Evolutionary conservation across 2,329 filamentous ascomycete genomes (phyloP).

Genomic region (Talaromyces sp.): DNA sequence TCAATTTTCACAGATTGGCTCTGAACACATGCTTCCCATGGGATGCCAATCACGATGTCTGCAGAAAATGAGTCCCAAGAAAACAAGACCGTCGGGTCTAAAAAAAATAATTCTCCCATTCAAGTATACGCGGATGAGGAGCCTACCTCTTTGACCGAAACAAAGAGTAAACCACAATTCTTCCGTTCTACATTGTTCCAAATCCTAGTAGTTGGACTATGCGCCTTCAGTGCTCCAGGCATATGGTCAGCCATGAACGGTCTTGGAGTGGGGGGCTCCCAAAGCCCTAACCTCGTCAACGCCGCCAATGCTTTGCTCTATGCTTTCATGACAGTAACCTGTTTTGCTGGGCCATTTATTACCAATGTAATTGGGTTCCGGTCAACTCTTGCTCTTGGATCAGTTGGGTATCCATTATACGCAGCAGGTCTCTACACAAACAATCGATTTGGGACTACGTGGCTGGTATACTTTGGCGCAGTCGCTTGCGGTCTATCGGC

Average conservation of each 20-base stretch:
- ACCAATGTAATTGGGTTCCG: conserved; percentile 43
- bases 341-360: conserved; percentile 44
- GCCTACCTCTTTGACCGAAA: not conserved
- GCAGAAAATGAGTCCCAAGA: not conserved
- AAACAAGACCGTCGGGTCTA: not conserved
- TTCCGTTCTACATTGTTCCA: conserved; percentile 47
- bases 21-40: not conserved
- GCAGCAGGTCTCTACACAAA: conserved; percentile 47
- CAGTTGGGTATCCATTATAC: conserved; percentile 44
- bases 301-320: conserved; percentile 50
- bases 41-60: not conserved
- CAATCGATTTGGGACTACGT: conserved; percentile 33
- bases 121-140: not conserved
- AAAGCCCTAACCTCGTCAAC: conserved; percentile 48
- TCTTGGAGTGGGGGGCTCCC: conserved; percentile 43
- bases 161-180: conserved; percentile 4
- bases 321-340: conserved; percentile 46
- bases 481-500: conserved; percentile 48
- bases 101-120: not conserved
- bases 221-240: conserved; percentile 42
- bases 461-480: conserved; percentile 51
- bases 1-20: not conserved
- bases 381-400: conserved; percentile 38
- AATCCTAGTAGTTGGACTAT: conserved; percentile 38
- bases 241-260: conserved; percentile 47